Conservation (phyloP, 257 asterid genomes). For the Solanum virginianum region DNA sequence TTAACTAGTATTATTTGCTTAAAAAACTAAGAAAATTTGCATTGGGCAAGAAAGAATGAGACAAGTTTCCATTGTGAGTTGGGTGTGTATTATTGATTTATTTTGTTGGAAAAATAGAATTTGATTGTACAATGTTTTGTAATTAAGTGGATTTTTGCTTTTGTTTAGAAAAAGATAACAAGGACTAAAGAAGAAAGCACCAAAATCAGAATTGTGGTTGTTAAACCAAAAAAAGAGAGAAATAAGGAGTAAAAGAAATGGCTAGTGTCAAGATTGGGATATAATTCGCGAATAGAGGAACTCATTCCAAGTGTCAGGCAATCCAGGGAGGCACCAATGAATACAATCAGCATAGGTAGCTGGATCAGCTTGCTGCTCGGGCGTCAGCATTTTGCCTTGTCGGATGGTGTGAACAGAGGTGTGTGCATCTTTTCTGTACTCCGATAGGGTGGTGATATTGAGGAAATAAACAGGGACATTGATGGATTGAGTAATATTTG, state of each 20-base stretch:
- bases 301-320: conserved; percentile 79
- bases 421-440: conserved; percentile 71
- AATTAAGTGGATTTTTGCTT: not conserved
- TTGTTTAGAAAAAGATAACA: not conserved
- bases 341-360: conserved; percentile 59
- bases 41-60: not conserved
- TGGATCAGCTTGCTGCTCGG: conserved; percentile 58
- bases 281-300: conserved; percentile 28
- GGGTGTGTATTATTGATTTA: not conserved
- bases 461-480: conserved; percentile 31
- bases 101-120: not conserved
- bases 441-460: conserved; percentile 53
- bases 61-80: not conserved
- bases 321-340: conserved; percentile 82
- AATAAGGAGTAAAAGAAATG: not conserved
- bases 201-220: not conserved
- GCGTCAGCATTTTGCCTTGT: conserved; percentile 48
- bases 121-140: not conserved
- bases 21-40: not conserved
- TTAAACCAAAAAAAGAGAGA: not conserved
- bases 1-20: too few species aligned
- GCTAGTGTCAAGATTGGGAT: conserved; percentile 13
- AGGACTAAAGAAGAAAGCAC: not conserved
- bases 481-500: conserved; percentile 53
- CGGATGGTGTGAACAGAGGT: conserved; percentile 71